Evolutionary conservation across 208 protist genomes (phyloP), one percentile per base, ranked within the genome.

Genomic region (Naegleria lovaniensis): DNA sequence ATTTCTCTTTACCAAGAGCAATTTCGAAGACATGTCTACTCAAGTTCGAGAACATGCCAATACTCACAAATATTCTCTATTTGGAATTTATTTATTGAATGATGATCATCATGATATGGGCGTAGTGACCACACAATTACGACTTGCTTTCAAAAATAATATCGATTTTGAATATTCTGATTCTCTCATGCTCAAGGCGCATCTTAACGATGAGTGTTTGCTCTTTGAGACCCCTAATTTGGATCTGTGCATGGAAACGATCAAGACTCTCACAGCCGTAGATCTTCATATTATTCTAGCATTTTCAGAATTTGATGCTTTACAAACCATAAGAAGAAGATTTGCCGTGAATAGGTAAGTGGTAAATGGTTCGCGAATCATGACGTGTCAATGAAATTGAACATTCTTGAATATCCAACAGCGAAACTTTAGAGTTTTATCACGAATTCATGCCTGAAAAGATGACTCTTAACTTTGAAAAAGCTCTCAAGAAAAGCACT

Each of bases 61-160:
- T 36, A 33, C 0, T 36, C 13, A 75, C 25, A 67, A 67, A 4
- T 79, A 79, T 33, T 79, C 67, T 36, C 36, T 36, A 36, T 79
- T 79, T 79, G 29, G 67, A 36, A 25, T 79, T 36, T 79, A 79
- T 79, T 79, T 79, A 79, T 79, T 79, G 29, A 79, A 79, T 79
- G 67, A 79, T 36, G 67, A 29, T 36, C 6, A 9, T 36, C 67
- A 79, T 79, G n/a, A 36, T 36, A 13, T 79, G 6, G 6, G 6
- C 25, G 67, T 36, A 79, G 67, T 79, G 19, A 36, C 29, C 16
- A 13, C 0, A 36, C 67, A 79, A 79, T 25, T 79, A 33, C 19
- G n/a, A 79, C 29, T 25, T 36, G 67, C 67, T 36, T 79, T 79
- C n/a, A 79, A 79, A 36, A 79, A 79, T 79, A 33, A 79, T 79